These are phyloP conservation scores for Diplodia mutila DNA, from an alignment of 2,329 filamentous ascomycete genomes.

Conservation along the genomic window DNA sequence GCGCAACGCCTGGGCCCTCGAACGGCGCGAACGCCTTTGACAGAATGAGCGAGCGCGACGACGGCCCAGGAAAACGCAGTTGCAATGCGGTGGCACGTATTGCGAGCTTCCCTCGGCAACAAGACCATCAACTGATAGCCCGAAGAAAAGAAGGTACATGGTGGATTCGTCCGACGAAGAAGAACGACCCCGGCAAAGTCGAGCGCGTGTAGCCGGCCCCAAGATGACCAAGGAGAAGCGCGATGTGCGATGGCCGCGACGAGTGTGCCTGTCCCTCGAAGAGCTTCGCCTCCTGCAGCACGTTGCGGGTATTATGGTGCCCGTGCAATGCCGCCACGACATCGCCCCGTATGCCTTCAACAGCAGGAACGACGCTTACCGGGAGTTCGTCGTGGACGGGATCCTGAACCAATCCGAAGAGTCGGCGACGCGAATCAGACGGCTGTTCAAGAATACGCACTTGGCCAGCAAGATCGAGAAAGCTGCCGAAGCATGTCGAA, in stretches of 20 bases:
- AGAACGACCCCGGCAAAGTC: not conserved
- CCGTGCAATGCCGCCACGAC: not conserved
- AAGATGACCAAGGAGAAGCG: not conserved
- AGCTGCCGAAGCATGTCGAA: not conserved
- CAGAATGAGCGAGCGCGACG: not conserved
- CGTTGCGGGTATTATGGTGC: not conserved
- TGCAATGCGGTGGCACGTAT: not conserved
- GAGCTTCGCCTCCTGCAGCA: not conserved
- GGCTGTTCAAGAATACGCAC: not conserved
- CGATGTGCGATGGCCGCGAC: not conserved
- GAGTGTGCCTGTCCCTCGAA: not conserved
- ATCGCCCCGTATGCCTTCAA: not conserved
- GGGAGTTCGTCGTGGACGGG: not conserved
- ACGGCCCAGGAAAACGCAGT: not conserved
- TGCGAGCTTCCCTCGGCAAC: not conserved
- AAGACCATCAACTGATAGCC: not conserved
- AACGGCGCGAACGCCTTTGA: too few relatives aligned
- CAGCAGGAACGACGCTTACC: not conserved
- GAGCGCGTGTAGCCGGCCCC: not conserved
- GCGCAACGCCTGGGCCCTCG: too few relatives aligned
- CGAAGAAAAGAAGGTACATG: not conserved
- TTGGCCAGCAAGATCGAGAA: not conserved
- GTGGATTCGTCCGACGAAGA: not conserved
- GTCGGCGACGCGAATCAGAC: not conserved
- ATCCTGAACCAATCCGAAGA: not conserved